A percentile compares a stretch with the other conserved stretches of the same genome.
phyloP scores from a whole-genome alignment of 371 early-diverging fungal species.

The Fennellomyces sp. region DNA sequence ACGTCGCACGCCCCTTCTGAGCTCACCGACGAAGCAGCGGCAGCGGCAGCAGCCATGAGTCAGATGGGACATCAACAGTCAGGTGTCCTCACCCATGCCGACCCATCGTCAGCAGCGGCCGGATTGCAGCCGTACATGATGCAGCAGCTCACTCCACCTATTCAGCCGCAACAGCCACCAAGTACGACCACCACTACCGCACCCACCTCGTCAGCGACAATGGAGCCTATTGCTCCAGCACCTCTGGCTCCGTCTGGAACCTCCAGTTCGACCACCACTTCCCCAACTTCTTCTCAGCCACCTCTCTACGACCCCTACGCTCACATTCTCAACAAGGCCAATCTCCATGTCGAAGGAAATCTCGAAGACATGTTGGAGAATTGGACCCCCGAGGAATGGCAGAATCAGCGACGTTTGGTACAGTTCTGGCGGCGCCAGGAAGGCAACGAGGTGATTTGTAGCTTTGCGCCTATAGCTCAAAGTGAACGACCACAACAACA shows the following conservation, averaged over 20 bases:
- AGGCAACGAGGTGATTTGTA: slow-evolving; percentile 67
- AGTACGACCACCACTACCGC: neutral
- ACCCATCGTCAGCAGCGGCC: slow-evolving; percentile 6
- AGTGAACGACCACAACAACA: slow-evolving; percentile 26
- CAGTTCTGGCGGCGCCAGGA: slow-evolving; percentile 75
- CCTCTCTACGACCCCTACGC: slow-evolving; percentile 51
- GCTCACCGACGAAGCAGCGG: slow-evolving; percentile 5
- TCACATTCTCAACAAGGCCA: slow-evolving; percentile 69
- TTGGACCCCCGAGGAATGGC: slow-evolving; percentile 63
- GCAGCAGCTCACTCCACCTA: slow-evolving; percentile 9
- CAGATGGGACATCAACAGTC: slow-evolving; percentile 7
- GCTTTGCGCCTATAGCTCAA: slow-evolving; percentile 66
- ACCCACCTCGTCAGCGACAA: neutral
- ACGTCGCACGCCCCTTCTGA: neutral
- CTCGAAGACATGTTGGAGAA: slow-evolving; percentile 57
- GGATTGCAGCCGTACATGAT: slow-evolving; percentile 13
- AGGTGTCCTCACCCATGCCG: neutral
- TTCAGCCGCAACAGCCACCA: neutral
- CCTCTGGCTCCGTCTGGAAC: slow-evolving; percentile 1
- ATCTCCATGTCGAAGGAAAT: slow-evolving; percentile 64
- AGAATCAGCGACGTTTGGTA: slow-evolving; percentile 67
- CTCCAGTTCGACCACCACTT: neutral
- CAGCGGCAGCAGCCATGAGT: slow-evolving; percentile 11
- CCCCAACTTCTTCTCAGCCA: neutral
- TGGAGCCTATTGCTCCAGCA: neutral